Evolutionary conservation across 768 basidiomycete genomes (phyloP).

Genomic region (Mrakia frigida): DNA sequence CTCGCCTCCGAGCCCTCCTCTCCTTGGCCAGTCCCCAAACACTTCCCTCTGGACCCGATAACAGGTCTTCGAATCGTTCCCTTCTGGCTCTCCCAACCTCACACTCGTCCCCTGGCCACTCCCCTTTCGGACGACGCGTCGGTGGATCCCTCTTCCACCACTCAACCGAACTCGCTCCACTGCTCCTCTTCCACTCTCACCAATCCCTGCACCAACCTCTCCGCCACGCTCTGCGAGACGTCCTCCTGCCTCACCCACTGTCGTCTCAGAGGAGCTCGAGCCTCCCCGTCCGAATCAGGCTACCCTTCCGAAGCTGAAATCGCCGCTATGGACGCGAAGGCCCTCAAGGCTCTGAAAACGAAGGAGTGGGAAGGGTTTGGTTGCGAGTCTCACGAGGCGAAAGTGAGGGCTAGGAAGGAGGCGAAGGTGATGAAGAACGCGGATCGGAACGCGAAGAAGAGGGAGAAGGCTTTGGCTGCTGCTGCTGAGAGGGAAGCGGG

Average conservation of each 20-base stretch:
- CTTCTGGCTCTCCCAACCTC: slow-evolving; percentile 68
- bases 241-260: slow-evolving; percentile 42
- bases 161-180: slow-evolving; percentile 6
- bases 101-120: slow-evolving; percentile 51
- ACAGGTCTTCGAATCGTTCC: slow-evolving; percentile 58
- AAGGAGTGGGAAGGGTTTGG: slow-evolving; percentile 40
- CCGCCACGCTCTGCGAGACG: slow-evolving; percentile 29
- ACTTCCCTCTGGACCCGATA: slow-evolving; percentile 48
- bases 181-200: slow-evolving; percentile 5
- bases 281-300: not conserved
- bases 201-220: slow-evolving; percentile 31
- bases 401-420: slow-evolving; percentile 40
- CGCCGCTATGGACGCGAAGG: slow-evolving; percentile 34
- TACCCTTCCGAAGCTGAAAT: not conserved
- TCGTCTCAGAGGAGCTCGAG: slow-evolving; percentile 36
- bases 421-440: slow-evolving; percentile 35
- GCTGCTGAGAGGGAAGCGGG: not conserved
- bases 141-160: not conserved
- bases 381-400: slow-evolving; percentile 45
- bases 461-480: not conserved
- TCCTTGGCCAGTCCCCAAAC: slow-evolving; percentile 36
- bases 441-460: slow-evolving; percentile 17
- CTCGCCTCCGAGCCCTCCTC: slow-evolving; percentile 1
- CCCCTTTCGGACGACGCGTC: slow-evolving; percentile 16
- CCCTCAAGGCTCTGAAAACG: slow-evolving; percentile 21